These are phyloP conservation scores for Phytophthora hybrid DNA, from an alignment of 352 stramenopile genomes.

Conservation along the genomic window DNA sequence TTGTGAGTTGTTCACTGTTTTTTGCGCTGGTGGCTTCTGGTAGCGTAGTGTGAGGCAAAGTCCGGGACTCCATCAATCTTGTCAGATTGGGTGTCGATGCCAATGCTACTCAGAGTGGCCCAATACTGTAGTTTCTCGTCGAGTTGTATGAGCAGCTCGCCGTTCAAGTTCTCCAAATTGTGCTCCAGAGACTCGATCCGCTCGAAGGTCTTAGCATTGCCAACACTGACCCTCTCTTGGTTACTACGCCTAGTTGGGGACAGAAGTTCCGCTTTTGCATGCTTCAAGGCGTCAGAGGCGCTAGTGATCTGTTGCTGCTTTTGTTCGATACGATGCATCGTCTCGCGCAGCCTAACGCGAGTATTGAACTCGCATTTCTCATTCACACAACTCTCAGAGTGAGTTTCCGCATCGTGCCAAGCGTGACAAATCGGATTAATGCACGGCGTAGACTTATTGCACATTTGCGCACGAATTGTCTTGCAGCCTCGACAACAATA, in stretches of 20 bases:
- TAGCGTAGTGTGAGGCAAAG: slow-evolving; percentile 48
- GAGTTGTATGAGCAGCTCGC: slow-evolving; percentile 1
- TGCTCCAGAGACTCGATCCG: not conserved
- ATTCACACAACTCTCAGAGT: slow-evolving; percentile 60
- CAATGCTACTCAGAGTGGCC: slow-evolving; percentile 30
- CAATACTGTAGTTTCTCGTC: not conserved
- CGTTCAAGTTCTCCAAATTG: slow-evolving; percentile 1
- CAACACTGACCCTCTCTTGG: not conserved
- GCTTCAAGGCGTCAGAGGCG: not conserved
- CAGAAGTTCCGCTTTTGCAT: not conserved
- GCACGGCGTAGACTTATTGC: slow-evolving; percentile 55
- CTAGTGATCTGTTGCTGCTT: slow-evolving; percentile 39
- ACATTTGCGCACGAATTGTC: slow-evolving; percentile 61
- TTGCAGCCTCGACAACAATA: slow-evolving; percentile 50
- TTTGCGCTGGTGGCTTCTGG: slow-evolving; percentile 17
- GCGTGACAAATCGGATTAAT: slow-evolving; percentile 59
- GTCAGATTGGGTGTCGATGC: slow-evolving; percentile 54
- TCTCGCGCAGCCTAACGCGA: slow-evolving; percentile 65
- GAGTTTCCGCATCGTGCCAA: slow-evolving; percentile 68
- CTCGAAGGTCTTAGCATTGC: not conserved
- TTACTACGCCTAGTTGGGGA: not conserved
- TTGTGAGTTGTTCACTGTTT: not conserved
- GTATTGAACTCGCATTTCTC: slow-evolving; percentile 62
- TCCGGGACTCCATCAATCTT: slow-evolving; percentile 53
- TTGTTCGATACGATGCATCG: slow-evolving; percentile 72